Conservation (phyloP, 148 eudicot species). For the Amaranthus cruentus region DNA sequence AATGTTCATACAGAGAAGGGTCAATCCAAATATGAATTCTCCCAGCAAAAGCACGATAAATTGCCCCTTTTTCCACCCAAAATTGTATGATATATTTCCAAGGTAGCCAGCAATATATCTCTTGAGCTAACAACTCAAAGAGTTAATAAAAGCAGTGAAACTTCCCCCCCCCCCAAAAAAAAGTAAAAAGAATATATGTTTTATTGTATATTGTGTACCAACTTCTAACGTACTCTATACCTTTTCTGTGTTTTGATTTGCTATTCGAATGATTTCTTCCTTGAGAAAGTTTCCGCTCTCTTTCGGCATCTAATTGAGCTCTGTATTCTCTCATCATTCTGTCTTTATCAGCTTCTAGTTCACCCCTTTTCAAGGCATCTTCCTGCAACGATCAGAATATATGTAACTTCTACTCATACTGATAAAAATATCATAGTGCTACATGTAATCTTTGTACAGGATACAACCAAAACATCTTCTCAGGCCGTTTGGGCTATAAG, state of each 20-base stretch:
- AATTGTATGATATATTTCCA: too few relatives aligned
- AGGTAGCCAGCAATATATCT: neutral
- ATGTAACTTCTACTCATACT: neutral
- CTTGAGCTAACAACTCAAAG: neutral
- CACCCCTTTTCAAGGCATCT: constrained; percentile 86
- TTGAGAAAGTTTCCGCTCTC: constrained; percentile 83
- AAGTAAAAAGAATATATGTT: neutral
- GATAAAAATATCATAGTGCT: neutral
- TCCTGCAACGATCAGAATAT: constrained; percentile 41
- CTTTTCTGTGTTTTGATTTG: constrained; percentile 68
- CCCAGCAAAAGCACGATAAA: too few relatives aligned
- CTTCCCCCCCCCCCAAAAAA: neutral
- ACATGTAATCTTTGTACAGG: neutral
- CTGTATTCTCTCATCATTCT: constrained; percentile 95
- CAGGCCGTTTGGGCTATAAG: neutral
- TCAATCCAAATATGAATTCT: too few relatives aligned
- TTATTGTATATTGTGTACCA: neutral
- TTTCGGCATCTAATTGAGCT: constrained; percentile 93
- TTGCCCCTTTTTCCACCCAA: too few relatives aligned
- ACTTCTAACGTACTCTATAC: constrained; percentile 26
- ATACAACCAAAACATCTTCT: neutral
- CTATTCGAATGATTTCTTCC: constrained; percentile 87
- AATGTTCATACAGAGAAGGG: too few relatives aligned
- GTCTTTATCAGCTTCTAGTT: constrained; percentile 96
- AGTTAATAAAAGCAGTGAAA: neutral